Evolutionary conservation across 225 moss, liverwort and hornwort species (phyloP).

Genomic region (Sphagnum contortum): DNA sequence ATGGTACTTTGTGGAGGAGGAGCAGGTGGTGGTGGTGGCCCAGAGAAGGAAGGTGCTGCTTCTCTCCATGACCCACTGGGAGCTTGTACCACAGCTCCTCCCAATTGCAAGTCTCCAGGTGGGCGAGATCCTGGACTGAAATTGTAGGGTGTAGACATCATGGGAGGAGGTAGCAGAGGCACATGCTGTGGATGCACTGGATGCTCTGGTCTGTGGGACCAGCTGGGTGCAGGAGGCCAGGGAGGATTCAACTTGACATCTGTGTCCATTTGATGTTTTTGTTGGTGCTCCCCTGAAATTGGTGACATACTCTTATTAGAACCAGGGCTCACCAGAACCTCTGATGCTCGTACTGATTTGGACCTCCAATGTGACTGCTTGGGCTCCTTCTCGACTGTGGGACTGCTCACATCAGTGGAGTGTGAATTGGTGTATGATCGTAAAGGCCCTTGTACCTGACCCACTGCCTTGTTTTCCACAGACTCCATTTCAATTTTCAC

Average conservation of each 20-base stretch:
- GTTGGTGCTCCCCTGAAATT: slow-evolving; percentile 11
- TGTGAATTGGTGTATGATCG: slow-evolving; percentile 20
- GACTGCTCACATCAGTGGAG: slow-evolving; percentile 10
- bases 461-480: slow-evolving; percentile 4
- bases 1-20: slow-evolving; percentile 31
- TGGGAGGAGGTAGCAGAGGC: slow-evolving; percentile 27
- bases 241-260: slow-evolving; percentile 21
- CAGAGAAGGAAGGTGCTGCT: slow-evolving; percentile 27
- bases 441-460: slow-evolving; percentile 27
- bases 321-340: slow-evolving; percentile 15
- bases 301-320: slow-evolving; percentile 13
- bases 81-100: slow-evolving; percentile 43
- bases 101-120: slow-evolving; percentile 50
- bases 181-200: slow-evolving; percentile 21
- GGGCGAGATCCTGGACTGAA: slow-evolving; percentile 33
- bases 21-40: slow-evolving; percentile 38
- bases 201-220: slow-evolving; percentile 38
- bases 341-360: slow-evolving; percentile 15
- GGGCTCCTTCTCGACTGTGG: slow-evolving; percentile 24
- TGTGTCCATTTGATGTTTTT: slow-evolving; percentile 13
- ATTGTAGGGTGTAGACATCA: slow-evolving; percentile 28
- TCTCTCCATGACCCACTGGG: slow-evolving; percentile 61
- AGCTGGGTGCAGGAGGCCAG: slow-evolving; percentile 16
- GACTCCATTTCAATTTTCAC: slow-evolving; percentile 25
- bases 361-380: slow-evolving; percentile 20